phyloP scores from a whole-genome alignment of 2,329 filamentous ascomycete genomes.

The Exserohilum rostratum region DNA sequence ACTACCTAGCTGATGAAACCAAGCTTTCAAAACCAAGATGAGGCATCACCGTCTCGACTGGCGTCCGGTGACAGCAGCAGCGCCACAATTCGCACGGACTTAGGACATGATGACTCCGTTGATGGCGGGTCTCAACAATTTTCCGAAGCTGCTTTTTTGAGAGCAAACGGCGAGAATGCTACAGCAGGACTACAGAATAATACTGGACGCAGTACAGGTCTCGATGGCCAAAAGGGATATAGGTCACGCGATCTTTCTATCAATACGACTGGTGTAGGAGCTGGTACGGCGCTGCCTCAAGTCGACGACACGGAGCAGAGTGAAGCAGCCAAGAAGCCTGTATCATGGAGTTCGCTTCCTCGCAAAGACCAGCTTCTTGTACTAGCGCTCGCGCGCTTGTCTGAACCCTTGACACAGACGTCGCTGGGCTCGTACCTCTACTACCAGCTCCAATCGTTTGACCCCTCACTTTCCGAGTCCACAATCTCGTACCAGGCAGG shows the following conservation, averaged over 20 bases:
- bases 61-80: neutral
- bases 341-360: slow-evolving; percentile 76
- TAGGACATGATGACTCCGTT: neutral
- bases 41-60: neutral
- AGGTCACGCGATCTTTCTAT: slow-evolving; percentile 24
- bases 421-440: slow-evolving; percentile 72
- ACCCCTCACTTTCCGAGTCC: slow-evolving; percentile 61
- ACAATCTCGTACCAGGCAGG: slow-evolving; percentile 79
- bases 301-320: slow-evolving; percentile 31
- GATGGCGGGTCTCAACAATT: neutral
- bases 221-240: neutral
- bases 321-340: slow-evolving; percentile 50
- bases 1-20: neutral
- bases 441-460: slow-evolving; percentile 84
- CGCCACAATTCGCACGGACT: neutral
- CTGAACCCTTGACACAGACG: slow-evolving; percentile 82
- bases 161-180: neutral
- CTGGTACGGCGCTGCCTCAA: slow-evolving; percentile 22
- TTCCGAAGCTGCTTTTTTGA: neutral
- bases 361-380: slow-evolving; percentile 78
- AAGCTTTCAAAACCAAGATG: neutral
- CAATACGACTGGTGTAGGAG: slow-evolving; percentile 24
- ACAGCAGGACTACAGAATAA: neutral
- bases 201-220: slow-evolving; percentile 6
- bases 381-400: slow-evolving; percentile 77